Base-by-base conservation (phyloP, 305 asterid genomes). In the Fraxinus xanthoxyloides region DNA sequence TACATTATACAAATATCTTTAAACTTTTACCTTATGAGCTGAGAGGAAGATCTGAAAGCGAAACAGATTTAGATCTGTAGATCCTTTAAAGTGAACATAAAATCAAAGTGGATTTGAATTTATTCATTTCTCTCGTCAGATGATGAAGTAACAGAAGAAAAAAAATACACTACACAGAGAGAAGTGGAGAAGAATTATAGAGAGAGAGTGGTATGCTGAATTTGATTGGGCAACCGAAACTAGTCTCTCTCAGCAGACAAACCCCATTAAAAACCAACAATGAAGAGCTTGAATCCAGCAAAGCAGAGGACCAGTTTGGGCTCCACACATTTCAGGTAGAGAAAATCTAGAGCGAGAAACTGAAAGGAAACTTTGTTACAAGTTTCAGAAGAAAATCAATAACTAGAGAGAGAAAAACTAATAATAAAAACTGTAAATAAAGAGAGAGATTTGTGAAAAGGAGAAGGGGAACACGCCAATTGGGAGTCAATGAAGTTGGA, bases 291-390 rank as follows among this genome's bases (percentile, higher is more conserved):
- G 79, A 77, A 91, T 92, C 92, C 97, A 92, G 95, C 97, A 84
- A 88, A 87, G 97, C 92, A 87, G 77, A 82, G 92, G 97, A 93
- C 95, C 93, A 86, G 84, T 76, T 80, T 84, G 95, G 98, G 97
- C 86, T 85, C 98, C 97, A 92, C 92, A 35, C 84, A 51, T 82
- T 80, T 67, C 83, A 72, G 75, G 82, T 7, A 80, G 79, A 85
- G 85, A 87, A 81, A 85, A 81, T 82, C 86, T 80, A 80, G 84
- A 81, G 85, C 85, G 86, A 86, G 87, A 82, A 59, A 79, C 70
- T 24, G 38, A 32, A 35, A 34, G 65, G 17, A 24, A 23, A 54
- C 28, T 28, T 70, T 13, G 19, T 36, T 59, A 23, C 40, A 17
- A 19, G 32, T 46, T 28, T n/a, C n/a, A 56, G n/a, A 36, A 78